phyloP scores from a whole-genome alignment of 306 rosid species.

The Quercus variabilis region DNA sequence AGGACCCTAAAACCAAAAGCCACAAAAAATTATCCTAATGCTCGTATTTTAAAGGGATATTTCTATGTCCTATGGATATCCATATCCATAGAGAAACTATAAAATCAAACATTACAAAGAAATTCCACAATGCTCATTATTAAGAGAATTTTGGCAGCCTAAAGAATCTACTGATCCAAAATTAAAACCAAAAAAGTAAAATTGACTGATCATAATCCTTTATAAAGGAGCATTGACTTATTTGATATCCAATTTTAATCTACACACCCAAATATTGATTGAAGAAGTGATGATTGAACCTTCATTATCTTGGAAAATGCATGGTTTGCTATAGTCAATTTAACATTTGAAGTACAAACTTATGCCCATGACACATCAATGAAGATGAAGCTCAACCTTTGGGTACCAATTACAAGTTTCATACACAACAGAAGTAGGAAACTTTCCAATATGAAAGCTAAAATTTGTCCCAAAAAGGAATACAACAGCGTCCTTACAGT shows the following conservation, averaged over 20 bases:
- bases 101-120: neutral
- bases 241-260: neutral
- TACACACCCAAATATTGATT: neutral
- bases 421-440: neutral
- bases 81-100: neutral
- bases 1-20: slow-evolving; percentile 69
- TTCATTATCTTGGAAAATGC: neutral
- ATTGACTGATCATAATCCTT: neutral
- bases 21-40: slow-evolving; percentile 13
- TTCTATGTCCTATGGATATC: neutral
- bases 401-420: neutral
- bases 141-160: neutral
- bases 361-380: slow-evolving; percentile 2
- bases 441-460: neutral
- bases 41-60: neutral
- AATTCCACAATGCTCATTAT: neutral
- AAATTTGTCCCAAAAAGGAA: slow-evolving; percentile 1
- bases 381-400: slow-evolving; percentile 3
- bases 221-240: neutral
- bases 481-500: neutral
- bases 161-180: neutral
- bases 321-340: neutral
- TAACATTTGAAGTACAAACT: neutral
- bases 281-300: neutral
- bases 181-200: neutral